phyloP scores from a whole-genome alignment of 768 basidiomycete species.

The Imleria badia region DNA sequence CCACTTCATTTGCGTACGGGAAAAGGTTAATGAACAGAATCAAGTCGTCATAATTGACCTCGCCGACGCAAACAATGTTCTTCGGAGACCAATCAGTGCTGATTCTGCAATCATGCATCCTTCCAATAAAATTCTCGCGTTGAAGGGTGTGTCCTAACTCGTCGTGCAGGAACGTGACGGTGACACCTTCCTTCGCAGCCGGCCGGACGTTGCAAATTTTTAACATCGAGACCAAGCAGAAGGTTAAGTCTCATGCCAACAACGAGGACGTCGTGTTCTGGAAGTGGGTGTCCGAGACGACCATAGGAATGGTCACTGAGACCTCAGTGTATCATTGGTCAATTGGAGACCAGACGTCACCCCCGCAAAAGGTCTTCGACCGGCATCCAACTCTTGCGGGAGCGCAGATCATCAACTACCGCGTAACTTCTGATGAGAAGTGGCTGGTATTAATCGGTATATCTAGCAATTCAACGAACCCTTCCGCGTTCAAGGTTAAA shows the following conservation, averaged over 20 bases:
- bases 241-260: conserved; percentile 94
- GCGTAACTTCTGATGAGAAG: conserved; percentile 87
- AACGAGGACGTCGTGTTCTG: conserved; percentile 96
- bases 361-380: conserved; percentile 93
- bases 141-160: conserved; percentile 61
- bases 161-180: background rate
- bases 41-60: conserved; percentile 99
- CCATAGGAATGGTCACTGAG: conserved; percentile 95
- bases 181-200: conserved; percentile 48
- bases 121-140: conserved; percentile 91
- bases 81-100: conserved; percentile 94
- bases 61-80: conserved; percentile 94
- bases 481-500: conserved; percentile 97
- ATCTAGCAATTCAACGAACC: conserved; percentile 87
- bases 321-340: conserved; percentile 92
- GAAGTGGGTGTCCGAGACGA: conserved; percentile 95
- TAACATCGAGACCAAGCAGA: conserved; percentile 96
- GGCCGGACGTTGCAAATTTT: conserved; percentile 94
- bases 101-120: conserved; percentile 99
- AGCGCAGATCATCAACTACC: conserved; percentile 98
- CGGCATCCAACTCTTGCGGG: conserved; percentile 92
- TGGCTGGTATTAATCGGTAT: conserved; percentile 98
- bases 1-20: conserved; percentile 96
- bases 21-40: conserved; percentile 92
- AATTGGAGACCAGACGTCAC: conserved; percentile 67